phyloP scores from a whole-genome alignment of 192 early-diverging fungal genomes.

The Backusella australiensis region DNA sequence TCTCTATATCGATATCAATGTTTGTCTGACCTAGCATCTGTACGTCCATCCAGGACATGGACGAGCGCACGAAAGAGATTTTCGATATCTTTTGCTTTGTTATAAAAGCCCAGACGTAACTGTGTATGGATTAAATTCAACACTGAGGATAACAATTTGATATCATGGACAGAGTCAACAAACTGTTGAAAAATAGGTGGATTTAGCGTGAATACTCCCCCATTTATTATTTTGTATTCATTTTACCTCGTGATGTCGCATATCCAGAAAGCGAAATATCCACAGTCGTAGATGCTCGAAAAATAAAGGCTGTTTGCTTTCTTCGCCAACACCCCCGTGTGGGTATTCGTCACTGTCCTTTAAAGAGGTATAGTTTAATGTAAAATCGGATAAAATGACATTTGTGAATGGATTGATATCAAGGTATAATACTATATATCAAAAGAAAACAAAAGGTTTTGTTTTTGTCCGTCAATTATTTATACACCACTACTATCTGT shows the following conservation, averaged over 20 bases:
- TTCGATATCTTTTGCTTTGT: slow-evolving; percentile 12
- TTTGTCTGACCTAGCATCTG: slow-evolving; percentile 9
- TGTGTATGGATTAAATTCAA: slow-evolving; percentile 16
- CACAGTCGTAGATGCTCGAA: slow-evolving; percentile 22
- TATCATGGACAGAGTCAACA: background rate
- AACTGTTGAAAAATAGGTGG: background rate
- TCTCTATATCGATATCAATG: background rate
- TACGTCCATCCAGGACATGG: slow-evolving; percentile 24
- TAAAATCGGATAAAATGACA: slow-evolving; percentile 25
- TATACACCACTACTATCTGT: background rate
- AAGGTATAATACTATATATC: slow-evolving; percentile 11
- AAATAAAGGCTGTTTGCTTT: slow-evolving; percentile 5
- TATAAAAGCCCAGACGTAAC: slow-evolving; percentile 15
- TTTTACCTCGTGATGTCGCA: slow-evolving; percentile 13
- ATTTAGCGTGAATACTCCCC: too few species aligned
- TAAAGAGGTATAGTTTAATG: slow-evolving; percentile 8
- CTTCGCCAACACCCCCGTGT: slow-evolving; percentile 3
- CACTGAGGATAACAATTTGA: slow-evolving; percentile 15
- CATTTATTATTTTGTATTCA: background rate
- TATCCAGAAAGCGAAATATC: slow-evolving; percentile 21
- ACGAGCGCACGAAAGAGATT: slow-evolving; percentile 17
- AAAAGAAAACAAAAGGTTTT: background rate
- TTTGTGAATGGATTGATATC: slow-evolving; percentile 15
- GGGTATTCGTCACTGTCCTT: slow-evolving; percentile 11
- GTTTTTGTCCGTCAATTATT: background rate